A percentile compares a stretch with the other conserved stretches of the same genome.
Evolutionary conservation across 768 basidiomycete species (phyloP).

Genomic region (Gymnopilus dilepis): DNA sequence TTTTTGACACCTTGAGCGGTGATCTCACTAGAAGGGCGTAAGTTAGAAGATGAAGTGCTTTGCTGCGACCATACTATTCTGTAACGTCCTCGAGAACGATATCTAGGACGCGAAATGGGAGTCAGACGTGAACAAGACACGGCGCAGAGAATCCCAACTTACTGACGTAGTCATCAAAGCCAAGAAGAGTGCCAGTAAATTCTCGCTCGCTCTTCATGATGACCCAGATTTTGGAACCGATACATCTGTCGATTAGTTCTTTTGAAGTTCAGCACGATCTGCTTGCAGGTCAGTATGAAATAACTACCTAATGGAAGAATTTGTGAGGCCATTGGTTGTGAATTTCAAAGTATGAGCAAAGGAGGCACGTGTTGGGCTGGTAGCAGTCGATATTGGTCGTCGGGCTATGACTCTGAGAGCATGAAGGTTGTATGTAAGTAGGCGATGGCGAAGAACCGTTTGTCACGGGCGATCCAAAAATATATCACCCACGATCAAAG

Average conservation of each 20-base stretch:
- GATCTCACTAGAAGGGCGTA: slow-evolving; percentile 64
- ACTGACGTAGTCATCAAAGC: slow-evolving; percentile 99
- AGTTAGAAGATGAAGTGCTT: not conserved
- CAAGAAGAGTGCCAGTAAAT: slow-evolving; percentile 92
- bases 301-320: slow-evolving; percentile 85
- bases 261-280: slow-evolving; percentile 7
- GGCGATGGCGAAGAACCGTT: not conserved
- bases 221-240: slow-evolving; percentile 97
- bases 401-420: slow-evolving; percentile 9
- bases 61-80: slow-evolving; percentile 76
- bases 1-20: slow-evolving; percentile 83
- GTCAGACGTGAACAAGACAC: slow-evolving; percentile 6
- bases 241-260: slow-evolving; percentile 98
- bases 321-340: slow-evolving; percentile 78
- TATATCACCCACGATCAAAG: no score
- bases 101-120: slow-evolving; percentile 47
- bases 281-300: not conserved
- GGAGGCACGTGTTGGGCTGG: not conserved
- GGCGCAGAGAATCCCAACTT: slow-evolving; percentile 46
- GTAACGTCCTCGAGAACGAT: slow-evolving; percentile 97
- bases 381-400: not conserved
- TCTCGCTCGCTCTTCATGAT: slow-evolving; percentile 98
- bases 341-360: not conserved
- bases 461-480: slow-evolving; percentile 9
- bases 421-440: slow-evolving; percentile 1